phyloP scores from a whole-genome alignment of 441 rosid species.

The Biscutella laevigata region DNA sequence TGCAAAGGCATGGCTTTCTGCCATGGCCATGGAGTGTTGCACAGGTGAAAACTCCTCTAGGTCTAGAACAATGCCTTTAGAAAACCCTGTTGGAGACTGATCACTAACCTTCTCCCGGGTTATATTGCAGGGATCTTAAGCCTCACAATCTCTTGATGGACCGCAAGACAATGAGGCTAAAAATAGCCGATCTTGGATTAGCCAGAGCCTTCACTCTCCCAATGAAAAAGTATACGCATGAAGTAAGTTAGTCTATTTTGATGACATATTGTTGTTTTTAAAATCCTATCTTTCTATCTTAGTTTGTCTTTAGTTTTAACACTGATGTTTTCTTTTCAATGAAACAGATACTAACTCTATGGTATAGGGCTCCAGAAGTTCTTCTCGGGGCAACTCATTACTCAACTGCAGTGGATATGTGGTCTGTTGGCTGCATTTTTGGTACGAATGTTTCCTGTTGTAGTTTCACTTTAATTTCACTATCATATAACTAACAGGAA shows the following conservation, averaged over 20 bases:
- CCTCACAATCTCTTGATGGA: conserved; percentile 96
- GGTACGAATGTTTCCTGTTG: conserved; percentile 35
- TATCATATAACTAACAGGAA: conserved; percentile 1
- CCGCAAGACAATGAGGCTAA: conserved; percentile 61
- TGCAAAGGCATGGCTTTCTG: conserved; percentile 98
- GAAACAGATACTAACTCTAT: conserved; percentile 74
- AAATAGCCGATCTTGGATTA: conserved; percentile 93
- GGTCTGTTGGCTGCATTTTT: conserved; percentile 96
- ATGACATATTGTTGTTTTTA: not conserved
- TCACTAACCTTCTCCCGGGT: not conserved
- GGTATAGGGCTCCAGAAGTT: conserved; percentile 97
- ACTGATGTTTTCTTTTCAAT: not conserved
- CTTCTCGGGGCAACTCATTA: conserved; percentile 92
- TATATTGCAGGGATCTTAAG: conserved; percentile 65
- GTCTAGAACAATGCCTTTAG: not conserved
- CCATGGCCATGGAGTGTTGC: conserved; percentile 93
- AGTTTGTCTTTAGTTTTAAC: not conserved
- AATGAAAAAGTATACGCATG: conserved; percentile 53
- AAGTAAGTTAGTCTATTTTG: conserved; percentile 35
- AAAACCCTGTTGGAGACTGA: not conserved
- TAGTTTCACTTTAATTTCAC: not conserved
- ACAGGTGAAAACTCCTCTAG: conserved; percentile 47
- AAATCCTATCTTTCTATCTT: not conserved
- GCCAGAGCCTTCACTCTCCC: conserved; percentile 89
- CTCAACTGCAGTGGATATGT: conserved; percentile 95